Conservation (phyloP, 306 rosid genomes). For the Sicyos baderoa region DNA sequence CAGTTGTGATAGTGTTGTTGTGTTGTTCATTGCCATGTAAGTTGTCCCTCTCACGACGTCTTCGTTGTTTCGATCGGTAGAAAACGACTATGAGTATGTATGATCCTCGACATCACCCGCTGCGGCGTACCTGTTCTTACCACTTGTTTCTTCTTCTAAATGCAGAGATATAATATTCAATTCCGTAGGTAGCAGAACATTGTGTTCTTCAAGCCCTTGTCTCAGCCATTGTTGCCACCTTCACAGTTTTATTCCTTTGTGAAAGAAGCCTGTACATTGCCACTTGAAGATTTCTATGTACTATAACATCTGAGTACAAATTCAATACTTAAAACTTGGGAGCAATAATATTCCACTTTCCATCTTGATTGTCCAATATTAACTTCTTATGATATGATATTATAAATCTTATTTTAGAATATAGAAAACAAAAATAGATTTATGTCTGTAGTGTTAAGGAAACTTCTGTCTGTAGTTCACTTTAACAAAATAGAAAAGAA, state of each 20-base stretch:
- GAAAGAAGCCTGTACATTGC: slow-evolving; percentile 13
- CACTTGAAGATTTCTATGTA: slow-evolving; percentile 1
- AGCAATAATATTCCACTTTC: no score
- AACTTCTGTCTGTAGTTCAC: no score
- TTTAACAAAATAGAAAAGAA: no score
- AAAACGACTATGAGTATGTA: neutral
- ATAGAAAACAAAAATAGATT: no score
- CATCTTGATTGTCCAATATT: no score
- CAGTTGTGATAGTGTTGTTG: slow-evolving; percentile 6
- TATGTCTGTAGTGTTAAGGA: no score
- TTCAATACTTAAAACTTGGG: slow-evolving; percentile 1
- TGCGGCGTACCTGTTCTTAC: neutral
- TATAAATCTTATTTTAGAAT: no score
- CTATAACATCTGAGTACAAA: neutral
- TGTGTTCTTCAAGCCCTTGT: slow-evolving; percentile 11
- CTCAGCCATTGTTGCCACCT: slow-evolving; percentile 6
- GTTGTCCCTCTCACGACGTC: slow-evolving; percentile 18
- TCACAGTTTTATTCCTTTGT: slow-evolving; percentile 11
- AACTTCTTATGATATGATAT: no score
- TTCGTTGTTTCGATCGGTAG: neutral
- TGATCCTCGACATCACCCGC: neutral
- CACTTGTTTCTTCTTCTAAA: slow-evolving; percentile 8
- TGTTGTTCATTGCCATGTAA: slow-evolving; percentile 36
- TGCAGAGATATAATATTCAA: slow-evolving; percentile 14
- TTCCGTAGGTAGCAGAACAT: neutral